These are phyloP conservation scores for Verticillium zaregamsianum DNA, from an alignment of 2,329 filamentous ascomycete species.

Conservation along the genomic window DNA sequence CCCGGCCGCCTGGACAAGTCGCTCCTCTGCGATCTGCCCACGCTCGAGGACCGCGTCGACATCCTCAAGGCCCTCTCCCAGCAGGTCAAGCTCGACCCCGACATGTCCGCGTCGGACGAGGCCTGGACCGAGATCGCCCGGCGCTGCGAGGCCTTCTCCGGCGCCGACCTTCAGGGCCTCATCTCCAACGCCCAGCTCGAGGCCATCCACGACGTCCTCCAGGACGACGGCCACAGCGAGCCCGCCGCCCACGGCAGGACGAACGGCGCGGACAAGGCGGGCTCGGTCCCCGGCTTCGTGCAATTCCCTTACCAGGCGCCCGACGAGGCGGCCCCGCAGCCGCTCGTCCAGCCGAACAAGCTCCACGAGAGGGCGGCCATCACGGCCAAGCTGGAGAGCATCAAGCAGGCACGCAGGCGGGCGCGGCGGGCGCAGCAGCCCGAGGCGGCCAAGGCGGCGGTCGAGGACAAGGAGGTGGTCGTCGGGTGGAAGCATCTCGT, in stretches of 20 bases:
- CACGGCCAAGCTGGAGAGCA: conserved; percentile 72
- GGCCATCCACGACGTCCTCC: conserved; percentile 90
- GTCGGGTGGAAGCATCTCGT: conserved; percentile 82
- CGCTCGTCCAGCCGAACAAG: conserved; percentile 19
- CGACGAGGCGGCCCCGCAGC: conserved; percentile 12
- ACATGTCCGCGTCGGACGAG: conserved; percentile 53
- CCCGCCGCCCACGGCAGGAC: conserved; percentile 29
- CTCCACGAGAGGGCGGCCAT: conserved; percentile 77
- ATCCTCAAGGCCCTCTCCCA: conserved; percentile 81
- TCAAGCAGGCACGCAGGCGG: conserved; percentile 64
- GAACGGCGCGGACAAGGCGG: conserved; percentile 19
- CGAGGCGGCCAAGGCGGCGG: conserved; percentile 21
- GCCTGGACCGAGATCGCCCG: conserved; percentile 70
- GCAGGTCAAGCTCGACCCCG: conserved; percentile 70
- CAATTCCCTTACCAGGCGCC: conserved; percentile 74
- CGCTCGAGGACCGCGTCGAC: conserved; percentile 74
- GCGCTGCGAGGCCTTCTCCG: conserved; percentile 84
- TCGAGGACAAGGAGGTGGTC: conserved; percentile 62
- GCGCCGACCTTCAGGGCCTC: conserved; percentile 89
- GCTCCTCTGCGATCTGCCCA: conserved; percentile 84
- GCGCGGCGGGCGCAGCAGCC: conserved; percentile 27
- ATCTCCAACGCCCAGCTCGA: conserved; percentile 96
- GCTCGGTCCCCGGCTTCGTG: conserved; percentile 55
- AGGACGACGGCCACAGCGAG: conserved; percentile 41
- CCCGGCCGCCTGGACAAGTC: conserved; percentile 93